Base-by-base conservation (phyloP, 768 basidiomycete genomes). In the Panus rudis region DNA sequence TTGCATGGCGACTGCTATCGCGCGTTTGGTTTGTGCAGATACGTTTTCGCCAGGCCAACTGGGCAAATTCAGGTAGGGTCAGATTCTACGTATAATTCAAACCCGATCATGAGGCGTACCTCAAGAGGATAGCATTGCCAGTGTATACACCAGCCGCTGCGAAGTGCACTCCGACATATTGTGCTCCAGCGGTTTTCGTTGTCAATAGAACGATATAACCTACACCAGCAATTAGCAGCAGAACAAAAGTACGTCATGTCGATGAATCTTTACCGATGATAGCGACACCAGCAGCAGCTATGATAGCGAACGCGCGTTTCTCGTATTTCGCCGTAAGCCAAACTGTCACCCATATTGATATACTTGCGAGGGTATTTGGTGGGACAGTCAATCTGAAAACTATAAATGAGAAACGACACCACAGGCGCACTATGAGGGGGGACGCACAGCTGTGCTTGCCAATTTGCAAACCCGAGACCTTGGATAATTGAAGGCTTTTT, bases 11-110 rank as follows among this genome's bases (percentile, higher is more conserved):
- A 78, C 68, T 1, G 75, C 75, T 2, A 78, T 68, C 0, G 80
- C 78, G 11, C 80, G 71, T 55, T 81, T 81, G 3, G 79, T 81
- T 51, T 81, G 79, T 10, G 73, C 75, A 11, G 78, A 78, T n/a
- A 83, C 77, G 48, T 81, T 81, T 58, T 82, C 79, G 14, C 73
- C 68, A 1, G 78, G 76, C 76, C 80, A 81, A 30, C 46, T 34
- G 22, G 19, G 13, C 22, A 42, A n/a, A 39, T 31, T n/a, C 17
- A 35, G 12, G 19, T 14, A 23, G 38, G 14, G 8, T 6, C 6
- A 11, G 21, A 19, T 13, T 4, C 14, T 17, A 12, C 24, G 16
- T n/a, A n/a, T n/a, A n/a, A n/a, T n/a, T n/a, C n/a, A n/a, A n/a
- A 23, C 19, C 16, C 16, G 17, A 42, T 14, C 4, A 4, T 4